Percentiles rank a stretch among this genome's conserved stretches.
Conservation (phyloP, 225 moss, liverwort and hornwort species). For the Antitrichia curtipendula region DNA sequence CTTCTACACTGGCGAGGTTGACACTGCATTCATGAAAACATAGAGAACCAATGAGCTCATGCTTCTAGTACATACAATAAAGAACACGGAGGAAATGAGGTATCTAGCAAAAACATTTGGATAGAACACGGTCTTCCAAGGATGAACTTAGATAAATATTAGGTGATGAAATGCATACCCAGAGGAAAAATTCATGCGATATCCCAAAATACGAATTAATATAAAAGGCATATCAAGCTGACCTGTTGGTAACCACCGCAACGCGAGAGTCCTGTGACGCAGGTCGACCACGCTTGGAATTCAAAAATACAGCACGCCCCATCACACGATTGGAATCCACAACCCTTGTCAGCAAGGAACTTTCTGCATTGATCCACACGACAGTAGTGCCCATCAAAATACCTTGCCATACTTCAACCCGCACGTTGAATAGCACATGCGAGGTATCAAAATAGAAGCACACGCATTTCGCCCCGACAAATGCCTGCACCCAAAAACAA, state of each 20-base stretch:
- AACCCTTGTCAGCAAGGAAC: conserved; percentile 58
- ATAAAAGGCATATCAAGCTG: neutral
- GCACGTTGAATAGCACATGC: conserved; percentile 56
- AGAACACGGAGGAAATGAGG: neutral
- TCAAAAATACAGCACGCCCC: conserved; percentile 64
- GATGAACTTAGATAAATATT: neutral
- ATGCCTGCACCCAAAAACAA: conserved; percentile 39
- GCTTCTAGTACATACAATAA: neutral
- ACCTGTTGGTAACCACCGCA: conserved; percentile 31
- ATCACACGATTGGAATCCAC: conserved; percentile 78
- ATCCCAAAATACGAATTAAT: neutral
- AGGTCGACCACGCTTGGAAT: conserved; percentile 23
- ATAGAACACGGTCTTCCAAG: neutral
- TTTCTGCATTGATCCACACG: conserved; percentile 86
- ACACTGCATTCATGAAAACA: conserved; percentile 15
- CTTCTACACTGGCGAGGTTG: conserved; percentile 6
- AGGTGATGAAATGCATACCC: neutral
- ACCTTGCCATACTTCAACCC: conserved; percentile 79
- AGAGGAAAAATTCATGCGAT: neutral
- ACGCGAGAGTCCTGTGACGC: conserved; percentile 13
- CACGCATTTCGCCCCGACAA: conserved; percentile 91
- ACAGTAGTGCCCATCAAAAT: conserved; percentile 89
- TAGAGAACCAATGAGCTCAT: neutral
- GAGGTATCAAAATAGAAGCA: conserved; percentile 69
- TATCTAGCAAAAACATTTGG: neutral